These are phyloP conservation scores for Metroxylon sagu DNA, from an alignment of 176 grass and related monocot genomes.

Conservation along the genomic window DNA sequence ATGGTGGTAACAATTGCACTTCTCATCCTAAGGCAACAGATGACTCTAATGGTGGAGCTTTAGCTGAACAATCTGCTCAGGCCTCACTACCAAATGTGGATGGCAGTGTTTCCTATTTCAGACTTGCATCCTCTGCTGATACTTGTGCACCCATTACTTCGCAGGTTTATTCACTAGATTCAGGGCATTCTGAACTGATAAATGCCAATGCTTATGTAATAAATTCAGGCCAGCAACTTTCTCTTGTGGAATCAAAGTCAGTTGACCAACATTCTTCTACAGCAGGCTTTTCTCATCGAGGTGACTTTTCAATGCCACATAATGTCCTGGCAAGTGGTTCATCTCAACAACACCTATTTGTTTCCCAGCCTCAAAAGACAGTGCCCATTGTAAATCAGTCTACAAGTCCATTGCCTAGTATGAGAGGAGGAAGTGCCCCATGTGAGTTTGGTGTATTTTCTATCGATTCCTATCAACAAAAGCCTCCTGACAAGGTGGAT, in stretches of 20 bases:
- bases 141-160: constrained; percentile 4
- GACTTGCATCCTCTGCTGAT: constrained; percentile 9
- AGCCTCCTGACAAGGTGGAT: constrained; percentile 35
- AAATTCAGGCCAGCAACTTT: constrained; percentile 38
- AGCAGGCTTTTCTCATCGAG: constrained; percentile 36
- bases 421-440: constrained; percentile 26
- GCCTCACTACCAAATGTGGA: not conserved
- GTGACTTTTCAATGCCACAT: constrained; percentile 56
- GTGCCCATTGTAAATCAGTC: constrained; percentile 74
- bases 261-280: constrained; percentile 22
- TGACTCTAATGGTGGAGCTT: not conserved
- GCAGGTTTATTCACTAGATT: constrained; percentile 16
- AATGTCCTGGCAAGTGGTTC: constrained; percentile 86
- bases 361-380: constrained; percentile 52
- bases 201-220: constrained; percentile 23
- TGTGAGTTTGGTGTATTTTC: constrained; percentile 56
- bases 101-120: constrained; percentile 3
- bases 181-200: not conserved
- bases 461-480: constrained; percentile 34
- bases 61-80: constrained; percentile 4
- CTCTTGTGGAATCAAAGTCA: constrained; percentile 34
- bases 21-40: not conserved
- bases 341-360: constrained; percentile 40
- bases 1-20: not conserved
- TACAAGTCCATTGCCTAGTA: constrained; percentile 57